Conservation (phyloP, 148 eudicot species). For the Polygonum maritimum region DNA sequence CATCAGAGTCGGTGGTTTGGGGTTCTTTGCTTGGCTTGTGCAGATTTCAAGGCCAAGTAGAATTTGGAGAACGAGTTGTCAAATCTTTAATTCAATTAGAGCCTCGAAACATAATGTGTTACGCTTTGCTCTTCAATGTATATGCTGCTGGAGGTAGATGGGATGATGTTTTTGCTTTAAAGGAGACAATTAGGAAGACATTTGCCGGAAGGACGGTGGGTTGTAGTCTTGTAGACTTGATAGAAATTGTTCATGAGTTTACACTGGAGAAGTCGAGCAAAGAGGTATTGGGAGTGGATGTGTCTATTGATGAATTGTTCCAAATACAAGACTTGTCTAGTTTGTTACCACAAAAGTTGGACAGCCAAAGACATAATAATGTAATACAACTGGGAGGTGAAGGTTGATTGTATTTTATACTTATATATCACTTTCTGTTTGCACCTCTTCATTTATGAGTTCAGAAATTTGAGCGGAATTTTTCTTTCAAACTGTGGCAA, state of each 20-base stretch:
- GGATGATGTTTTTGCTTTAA: slow-evolving; percentile 56
- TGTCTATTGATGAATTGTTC: slow-evolving; percentile 21
- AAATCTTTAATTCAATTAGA: slow-evolving; percentile 45
- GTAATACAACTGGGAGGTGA: not conserved
- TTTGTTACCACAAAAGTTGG: not conserved
- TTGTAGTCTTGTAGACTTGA: slow-evolving; percentile 49
- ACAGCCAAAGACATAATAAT: not conserved
- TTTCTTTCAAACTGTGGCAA: not conserved
- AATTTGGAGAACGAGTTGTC: slow-evolving; percentile 52
- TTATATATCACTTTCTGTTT: not conserved
- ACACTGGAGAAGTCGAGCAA: slow-evolving; percentile 21
- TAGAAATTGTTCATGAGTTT: slow-evolving; percentile 42
- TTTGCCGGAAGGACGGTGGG: slow-evolving; percentile 15
- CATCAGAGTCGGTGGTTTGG: slow-evolving; percentile 27
- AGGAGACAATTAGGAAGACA: slow-evolving; percentile 36
- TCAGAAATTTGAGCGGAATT: not conserved
- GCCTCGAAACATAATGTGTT: slow-evolving; percentile 42
- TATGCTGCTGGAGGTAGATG: slow-evolving; percentile 60
- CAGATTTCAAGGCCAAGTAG: slow-evolving; percentile 3
- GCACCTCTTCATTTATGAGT: not conserved
- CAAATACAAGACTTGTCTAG: slow-evolving; percentile 7
- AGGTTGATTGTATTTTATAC: slow-evolving; percentile 7
- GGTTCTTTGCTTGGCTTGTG: slow-evolving; percentile 4
- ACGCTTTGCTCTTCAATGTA: slow-evolving; percentile 46
- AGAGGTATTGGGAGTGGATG: slow-evolving; percentile 13